These are phyloP conservation scores for Bryoglossum gracile DNA, from an alignment of 495 filamentous ascomycete species.

Conservation along the genomic window DNA sequence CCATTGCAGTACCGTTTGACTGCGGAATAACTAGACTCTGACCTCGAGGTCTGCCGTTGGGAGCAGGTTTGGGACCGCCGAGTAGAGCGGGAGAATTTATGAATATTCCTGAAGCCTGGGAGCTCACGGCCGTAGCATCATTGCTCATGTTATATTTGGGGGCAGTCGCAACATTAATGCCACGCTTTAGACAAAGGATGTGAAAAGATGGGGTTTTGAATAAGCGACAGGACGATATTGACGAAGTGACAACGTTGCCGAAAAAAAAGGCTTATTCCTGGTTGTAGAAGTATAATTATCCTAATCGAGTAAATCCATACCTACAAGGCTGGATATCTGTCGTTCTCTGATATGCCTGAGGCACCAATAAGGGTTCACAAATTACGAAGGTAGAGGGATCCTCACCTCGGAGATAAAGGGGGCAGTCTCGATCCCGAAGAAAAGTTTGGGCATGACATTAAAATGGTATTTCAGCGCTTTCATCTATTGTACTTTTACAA, in stretches of 20 bases:
- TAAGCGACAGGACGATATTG: neutral
- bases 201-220: neutral
- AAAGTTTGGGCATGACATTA: too few species aligned
- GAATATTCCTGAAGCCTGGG: slow-evolving; percentile 5
- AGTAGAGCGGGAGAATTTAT: slow-evolving; percentile 6
- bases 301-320: too few species aligned
- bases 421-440: too few species aligned
- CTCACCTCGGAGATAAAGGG: too few species aligned
- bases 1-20: slow-evolving; percentile 7
- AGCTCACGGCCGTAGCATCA: slow-evolving; percentile 10
- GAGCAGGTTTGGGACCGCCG: slow-evolving; percentile 2
- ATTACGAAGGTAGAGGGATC: too few species aligned
- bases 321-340: too few species aligned
- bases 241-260: slow-evolving; percentile 3
- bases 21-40: slow-evolving; percentile 2
- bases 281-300: slow-evolving; percentile 1
- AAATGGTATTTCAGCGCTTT: neutral
- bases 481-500: slow-evolving; percentile 15
- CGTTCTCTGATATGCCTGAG: too few species aligned
- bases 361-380: too few species aligned
- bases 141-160: slow-evolving; percentile 16
- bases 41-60: neutral
- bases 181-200: slow-evolving; percentile 3
- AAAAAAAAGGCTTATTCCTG: neutral
- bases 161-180: slow-evolving; percentile 9